phyloP scores from a whole-genome alignment of 2,329 filamentous ascomycete species.

The Mollisia scopiformis region DNA sequence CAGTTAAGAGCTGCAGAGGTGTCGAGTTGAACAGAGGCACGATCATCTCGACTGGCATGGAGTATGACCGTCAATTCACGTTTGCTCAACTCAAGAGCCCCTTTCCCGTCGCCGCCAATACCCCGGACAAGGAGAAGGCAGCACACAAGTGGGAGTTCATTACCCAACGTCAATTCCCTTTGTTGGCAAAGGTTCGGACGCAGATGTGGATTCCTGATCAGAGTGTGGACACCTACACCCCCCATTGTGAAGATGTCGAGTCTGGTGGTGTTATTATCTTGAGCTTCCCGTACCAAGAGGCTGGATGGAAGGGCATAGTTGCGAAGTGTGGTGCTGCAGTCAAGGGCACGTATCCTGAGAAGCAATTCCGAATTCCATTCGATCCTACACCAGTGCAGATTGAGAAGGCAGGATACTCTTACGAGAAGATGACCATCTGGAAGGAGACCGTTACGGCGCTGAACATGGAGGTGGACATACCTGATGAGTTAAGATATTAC shows the following conservation, averaged over 20 bases:
- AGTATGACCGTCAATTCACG: constrained; percentile 81
- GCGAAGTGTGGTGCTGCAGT: constrained; percentile 54
- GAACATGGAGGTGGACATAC: constrained; percentile 60
- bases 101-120: constrained; percentile 45
- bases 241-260: constrained; percentile 50
- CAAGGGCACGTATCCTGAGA: constrained; percentile 55
- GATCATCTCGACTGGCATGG: constrained; percentile 70
- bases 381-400: constrained; percentile 62
- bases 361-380: constrained; percentile 69
- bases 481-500: constrained; percentile 64
- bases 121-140: constrained; percentile 41
- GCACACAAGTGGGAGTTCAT: constrained; percentile 68
- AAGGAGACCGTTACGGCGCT: constrained; percentile 57
- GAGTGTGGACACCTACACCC: constrained; percentile 52
- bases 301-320: constrained; percentile 50
- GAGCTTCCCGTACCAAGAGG: constrained; percentile 64
- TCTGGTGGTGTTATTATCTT: constrained; percentile 66
- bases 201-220: constrained; percentile 72
- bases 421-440: constrained; percentile 68
- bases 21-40: constrained; percentile 71
- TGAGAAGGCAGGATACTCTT: constrained; percentile 58
- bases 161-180: constrained; percentile 70
- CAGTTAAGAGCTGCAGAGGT: constrained; percentile 79
- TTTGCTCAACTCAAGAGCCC: constrained; percentile 70
- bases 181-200: constrained; percentile 69